phyloP scores from a whole-genome alignment of 495 filamentous ascomycete genomes.

The Sporormia fimetaria region DNA sequence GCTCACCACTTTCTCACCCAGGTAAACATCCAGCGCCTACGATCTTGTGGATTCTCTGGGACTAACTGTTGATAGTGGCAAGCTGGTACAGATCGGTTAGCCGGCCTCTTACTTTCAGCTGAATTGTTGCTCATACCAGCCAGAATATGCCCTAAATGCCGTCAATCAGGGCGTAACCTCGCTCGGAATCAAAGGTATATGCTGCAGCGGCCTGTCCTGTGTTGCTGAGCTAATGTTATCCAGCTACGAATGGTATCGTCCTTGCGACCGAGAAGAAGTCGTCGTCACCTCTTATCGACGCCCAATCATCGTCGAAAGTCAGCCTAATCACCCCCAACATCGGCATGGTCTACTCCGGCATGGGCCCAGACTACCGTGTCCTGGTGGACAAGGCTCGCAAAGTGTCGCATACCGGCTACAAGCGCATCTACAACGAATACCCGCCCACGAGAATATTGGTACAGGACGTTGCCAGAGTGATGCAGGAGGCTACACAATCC shows the following conservation, averaged over 20 bases:
- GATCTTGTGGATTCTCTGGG: conserved; percentile 1
- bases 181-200: conserved; percentile 87
- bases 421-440: conserved; percentile 99
- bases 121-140: conserved; percentile 13
- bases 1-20: conserved; percentile 97
- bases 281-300: conserved; percentile 87
- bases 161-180: conserved; percentile 99
- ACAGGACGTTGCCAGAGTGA: conserved; percentile 92
- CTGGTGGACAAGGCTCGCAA: conserved; percentile 96
- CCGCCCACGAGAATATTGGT: conserved; percentile 96
- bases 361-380: conserved; percentile 97
- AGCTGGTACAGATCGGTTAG: conserved; percentile 77
- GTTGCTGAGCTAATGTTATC: conserved; percentile 1
- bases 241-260: conserved; percentile 97
- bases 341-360: conserved; percentile 98
- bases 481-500: conserved; percentile 97
- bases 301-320: conserved; percentile 91
- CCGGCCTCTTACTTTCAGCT: conserved; percentile 3
- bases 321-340: conserved; percentile 96
- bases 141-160: conserved; percentile 98
- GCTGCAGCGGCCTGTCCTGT: not conserved
- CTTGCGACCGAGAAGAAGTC: conserved; percentile 99
- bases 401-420: conserved; percentile 98
- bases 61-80: conserved; percentile 61
- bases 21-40: conserved; percentile 45